Percentiles rank a stretch among this genome's conserved stretches.
Conservation (phyloP, 805 yeast genomes). For the Kodamaea laetipori region DNA sequence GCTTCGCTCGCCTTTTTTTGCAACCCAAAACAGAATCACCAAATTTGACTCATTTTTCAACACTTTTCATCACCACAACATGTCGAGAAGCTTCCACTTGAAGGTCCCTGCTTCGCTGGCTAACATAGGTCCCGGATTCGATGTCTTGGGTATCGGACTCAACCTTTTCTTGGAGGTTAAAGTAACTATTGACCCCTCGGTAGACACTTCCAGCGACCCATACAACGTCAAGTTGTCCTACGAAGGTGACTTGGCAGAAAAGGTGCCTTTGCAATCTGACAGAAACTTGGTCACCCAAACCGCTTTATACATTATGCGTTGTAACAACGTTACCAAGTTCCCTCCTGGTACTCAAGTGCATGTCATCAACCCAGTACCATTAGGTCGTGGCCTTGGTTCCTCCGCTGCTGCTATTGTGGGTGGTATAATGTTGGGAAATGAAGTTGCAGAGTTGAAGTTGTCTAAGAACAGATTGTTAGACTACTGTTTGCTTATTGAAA, state of each 20-base stretch:
- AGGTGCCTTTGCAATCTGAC: constrained; percentile 77
- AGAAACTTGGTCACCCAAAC: constrained; percentile 88
- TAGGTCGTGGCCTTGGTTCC: constrained; percentile 96
- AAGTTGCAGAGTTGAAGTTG: constrained; percentile 71
- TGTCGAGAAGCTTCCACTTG: constrained; percentile 45
- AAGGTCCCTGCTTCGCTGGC: constrained; percentile 96
- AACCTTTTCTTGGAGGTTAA: constrained; percentile 69
- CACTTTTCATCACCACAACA: background rate
- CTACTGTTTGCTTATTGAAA: constrained; percentile 93
- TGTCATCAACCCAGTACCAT: constrained; percentile 88
- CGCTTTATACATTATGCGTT: constrained; percentile 86
- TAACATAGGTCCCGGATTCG: constrained; percentile 98
- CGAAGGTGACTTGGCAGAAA: constrained; percentile 77
- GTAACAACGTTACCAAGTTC: constrained; percentile 73
- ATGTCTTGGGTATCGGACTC: constrained; percentile 91
- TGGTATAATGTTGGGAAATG: constrained; percentile 89
- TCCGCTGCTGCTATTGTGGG: constrained; percentile 99
- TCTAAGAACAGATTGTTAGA: constrained; percentile 84
- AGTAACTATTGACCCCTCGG: constrained; percentile 61
- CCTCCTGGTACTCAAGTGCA: constrained; percentile 82
- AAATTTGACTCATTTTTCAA: constrained; percentile 1
- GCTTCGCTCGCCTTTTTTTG: background rate
- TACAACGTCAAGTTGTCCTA: constrained; percentile 71
- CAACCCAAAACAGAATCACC: constrained; percentile 2
- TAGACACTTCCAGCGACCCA: constrained; percentile 55